Percentiles rank a stretch among this genome's conserved stretches.
Evolutionary conservation across 2,329 filamentous ascomycete genomes (phyloP).

Genomic region (Penicillium italicum): DNA sequence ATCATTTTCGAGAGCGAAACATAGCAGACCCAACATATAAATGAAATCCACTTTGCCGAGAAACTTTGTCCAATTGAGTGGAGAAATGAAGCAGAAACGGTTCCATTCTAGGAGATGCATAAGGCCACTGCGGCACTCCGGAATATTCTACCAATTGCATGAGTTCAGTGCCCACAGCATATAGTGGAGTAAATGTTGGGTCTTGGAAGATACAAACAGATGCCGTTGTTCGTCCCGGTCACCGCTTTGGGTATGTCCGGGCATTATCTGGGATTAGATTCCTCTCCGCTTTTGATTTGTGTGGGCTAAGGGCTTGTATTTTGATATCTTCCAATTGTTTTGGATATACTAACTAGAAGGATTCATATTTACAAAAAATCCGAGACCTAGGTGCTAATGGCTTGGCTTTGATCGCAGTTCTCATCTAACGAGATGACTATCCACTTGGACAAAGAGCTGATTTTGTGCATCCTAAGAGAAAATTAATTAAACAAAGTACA

Average conservation of each 20-base stretch:
- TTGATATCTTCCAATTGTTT: too few species aligned
- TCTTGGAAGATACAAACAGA: neutral
- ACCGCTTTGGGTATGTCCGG: neutral
- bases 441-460: neutral
- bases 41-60: constrained; percentile 3
- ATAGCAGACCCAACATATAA: neutral
- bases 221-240: neutral
- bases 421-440: too few species aligned
- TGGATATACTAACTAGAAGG: neutral
- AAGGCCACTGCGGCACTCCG: neutral
- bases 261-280: neutral
- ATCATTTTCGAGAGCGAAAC: constrained; percentile 1
- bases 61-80: neutral
- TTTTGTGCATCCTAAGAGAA: neutral
- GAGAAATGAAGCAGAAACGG: neutral
- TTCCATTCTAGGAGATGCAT: constrained; percentile 1
- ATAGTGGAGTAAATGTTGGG: neutral
- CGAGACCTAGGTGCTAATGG: neutral
- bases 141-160: neutral
- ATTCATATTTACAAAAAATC: neutral
- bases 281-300: neutral
- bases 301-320: neutral
- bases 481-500: neutral
- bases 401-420: neutral
- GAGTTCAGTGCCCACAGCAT: neutral